These are phyloP conservation scores for Lichina pygmaea DNA, from an alignment of 495 filamentous ascomycete genomes.

Conservation along the genomic window DNA sequence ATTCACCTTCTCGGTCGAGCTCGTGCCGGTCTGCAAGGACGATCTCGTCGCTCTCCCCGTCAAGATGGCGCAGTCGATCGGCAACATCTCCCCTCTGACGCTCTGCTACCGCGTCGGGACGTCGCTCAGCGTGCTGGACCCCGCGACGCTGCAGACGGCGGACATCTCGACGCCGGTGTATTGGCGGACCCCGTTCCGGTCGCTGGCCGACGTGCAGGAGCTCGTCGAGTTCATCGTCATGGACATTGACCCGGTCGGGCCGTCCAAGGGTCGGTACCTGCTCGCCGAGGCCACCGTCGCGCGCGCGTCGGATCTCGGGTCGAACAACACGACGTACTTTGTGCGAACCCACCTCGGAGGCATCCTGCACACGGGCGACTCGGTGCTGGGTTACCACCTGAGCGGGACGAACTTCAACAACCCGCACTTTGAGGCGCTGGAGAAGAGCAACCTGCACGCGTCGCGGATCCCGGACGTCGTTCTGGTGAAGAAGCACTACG, in stretches of 20 bases:
- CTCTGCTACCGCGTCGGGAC: slow-evolving; percentile 82
- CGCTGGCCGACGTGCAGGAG: slow-evolving; percentile 60
- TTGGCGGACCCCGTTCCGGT: slow-evolving; percentile 67
- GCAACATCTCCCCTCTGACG: slow-evolving; percentile 60
- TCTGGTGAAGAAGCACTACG: slow-evolving; percentile 88
- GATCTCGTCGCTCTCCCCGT: slow-evolving; percentile 82
- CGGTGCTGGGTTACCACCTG: slow-evolving; percentile 73
- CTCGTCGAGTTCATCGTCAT: slow-evolving; percentile 82
- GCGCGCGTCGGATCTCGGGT: slow-evolving; percentile 65
- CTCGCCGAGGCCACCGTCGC: slow-evolving; percentile 73
- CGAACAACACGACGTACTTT: slow-evolving; percentile 65
- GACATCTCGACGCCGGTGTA: slow-evolving; percentile 58
- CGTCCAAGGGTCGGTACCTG: slow-evolving; percentile 50
- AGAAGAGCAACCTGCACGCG: slow-evolving; percentile 36
- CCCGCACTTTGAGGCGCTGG: slow-evolving; percentile 49
- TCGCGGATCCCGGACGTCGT: slow-evolving; percentile 73
- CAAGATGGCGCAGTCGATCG: slow-evolving; percentile 56
- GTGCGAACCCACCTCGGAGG: slow-evolving; percentile 72
- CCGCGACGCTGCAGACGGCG: slow-evolving; percentile 67
- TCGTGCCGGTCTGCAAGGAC: slow-evolving; percentile 89
- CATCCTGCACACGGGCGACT: slow-evolving; percentile 71
- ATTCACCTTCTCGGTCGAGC: slow-evolving; percentile 60
- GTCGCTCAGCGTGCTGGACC: slow-evolving; percentile 68
- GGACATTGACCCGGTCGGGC: slow-evolving; percentile 65
- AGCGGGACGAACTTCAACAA: slow-evolving; percentile 83